These are phyloP conservation scores for Flaveria trinervia DNA, from an alignment of 129 eudicot genomes.

Conservation along the genomic window DNA sequence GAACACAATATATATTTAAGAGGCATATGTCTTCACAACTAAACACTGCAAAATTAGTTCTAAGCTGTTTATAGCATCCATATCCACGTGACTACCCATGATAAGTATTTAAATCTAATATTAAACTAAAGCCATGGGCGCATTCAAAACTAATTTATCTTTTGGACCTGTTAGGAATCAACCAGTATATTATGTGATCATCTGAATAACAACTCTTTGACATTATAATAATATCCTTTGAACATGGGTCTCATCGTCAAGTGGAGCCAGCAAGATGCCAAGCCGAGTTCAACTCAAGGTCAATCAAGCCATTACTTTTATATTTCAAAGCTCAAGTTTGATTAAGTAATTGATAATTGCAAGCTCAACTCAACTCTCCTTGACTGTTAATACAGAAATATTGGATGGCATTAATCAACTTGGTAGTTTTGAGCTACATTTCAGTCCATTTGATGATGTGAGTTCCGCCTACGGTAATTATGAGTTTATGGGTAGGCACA, in stretches of 20 bases:
- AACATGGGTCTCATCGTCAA: not conserved
- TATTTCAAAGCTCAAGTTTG: too few species aligned
- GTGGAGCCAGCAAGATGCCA: not conserved
- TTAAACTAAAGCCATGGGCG: not conserved
- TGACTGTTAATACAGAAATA: not conserved
- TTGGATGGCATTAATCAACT: not conserved
- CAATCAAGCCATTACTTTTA: too few species aligned
- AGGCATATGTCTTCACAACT: not conserved
- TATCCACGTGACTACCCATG: not conserved
- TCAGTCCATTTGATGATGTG: too few species aligned
- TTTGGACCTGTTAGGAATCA: too few species aligned
- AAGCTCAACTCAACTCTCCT: not conserved
- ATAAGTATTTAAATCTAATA: not conserved
- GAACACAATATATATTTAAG: not conserved
- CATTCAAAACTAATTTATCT: not conserved
- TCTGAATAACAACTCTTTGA: not conserved
- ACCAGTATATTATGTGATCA: too few species aligned
- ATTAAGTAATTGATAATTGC: not conserved
- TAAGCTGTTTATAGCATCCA: not conserved
- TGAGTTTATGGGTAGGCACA: too few species aligned
- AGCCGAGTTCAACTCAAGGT: not conserved
- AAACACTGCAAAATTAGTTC: not conserved
- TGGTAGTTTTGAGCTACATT: not conserved
- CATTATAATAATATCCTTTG: not conserved
- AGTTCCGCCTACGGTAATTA: not conserved